Conservation (phyloP, 2,329 filamentous ascomycete species). For the Coniochaeta ligniaria region DNA sequence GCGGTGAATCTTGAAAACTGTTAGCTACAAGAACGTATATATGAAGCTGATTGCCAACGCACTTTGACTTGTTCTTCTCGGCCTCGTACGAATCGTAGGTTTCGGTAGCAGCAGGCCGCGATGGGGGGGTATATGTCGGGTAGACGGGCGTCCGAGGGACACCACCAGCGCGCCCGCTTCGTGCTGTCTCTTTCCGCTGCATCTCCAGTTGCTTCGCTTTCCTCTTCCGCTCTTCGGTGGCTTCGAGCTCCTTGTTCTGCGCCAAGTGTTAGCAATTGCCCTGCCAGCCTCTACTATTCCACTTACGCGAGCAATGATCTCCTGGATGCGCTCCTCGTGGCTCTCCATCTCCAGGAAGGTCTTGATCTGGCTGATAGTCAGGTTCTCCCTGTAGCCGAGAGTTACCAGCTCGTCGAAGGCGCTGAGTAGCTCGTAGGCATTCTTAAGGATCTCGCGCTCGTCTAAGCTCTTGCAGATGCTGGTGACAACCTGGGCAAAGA, state of each 20-base stretch:
- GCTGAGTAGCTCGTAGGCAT: constrained; percentile 92
- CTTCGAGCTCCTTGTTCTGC: constrained; percentile 97
- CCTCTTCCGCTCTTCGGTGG: constrained; percentile 94
- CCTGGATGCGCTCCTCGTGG: constrained; percentile 97
- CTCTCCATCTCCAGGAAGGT: constrained; percentile 99
- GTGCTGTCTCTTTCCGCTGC: constrained; percentile 92
- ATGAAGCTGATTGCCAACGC: constrained; percentile 22
- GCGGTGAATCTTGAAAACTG: constrained; percentile 42
- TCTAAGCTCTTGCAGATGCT: constrained; percentile 95
- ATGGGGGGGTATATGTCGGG: constrained; percentile 79
- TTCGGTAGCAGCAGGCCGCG: constrained; percentile 65
- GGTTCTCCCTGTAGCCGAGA: constrained; percentile 89
- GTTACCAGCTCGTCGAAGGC: constrained; percentile 98
- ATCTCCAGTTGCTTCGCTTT: constrained; percentile 98
- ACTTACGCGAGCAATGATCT: constrained; percentile 84
- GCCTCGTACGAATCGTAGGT: constrained; percentile 93
- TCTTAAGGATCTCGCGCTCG: constrained; percentile 88
- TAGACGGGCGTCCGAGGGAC: constrained; percentile 74
- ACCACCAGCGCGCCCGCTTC: constrained; percentile 56
- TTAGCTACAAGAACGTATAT: constrained; percentile 4
- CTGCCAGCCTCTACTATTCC: background rate
- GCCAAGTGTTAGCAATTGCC: constrained; percentile 4
- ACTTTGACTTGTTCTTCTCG: constrained; percentile 95
- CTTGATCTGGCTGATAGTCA: constrained; percentile 96
- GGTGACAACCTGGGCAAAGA: constrained; percentile 95